Conservation (phyloP, 2,329 filamentous ascomycete genomes). For the Cordyceps tenuipes region DNA sequence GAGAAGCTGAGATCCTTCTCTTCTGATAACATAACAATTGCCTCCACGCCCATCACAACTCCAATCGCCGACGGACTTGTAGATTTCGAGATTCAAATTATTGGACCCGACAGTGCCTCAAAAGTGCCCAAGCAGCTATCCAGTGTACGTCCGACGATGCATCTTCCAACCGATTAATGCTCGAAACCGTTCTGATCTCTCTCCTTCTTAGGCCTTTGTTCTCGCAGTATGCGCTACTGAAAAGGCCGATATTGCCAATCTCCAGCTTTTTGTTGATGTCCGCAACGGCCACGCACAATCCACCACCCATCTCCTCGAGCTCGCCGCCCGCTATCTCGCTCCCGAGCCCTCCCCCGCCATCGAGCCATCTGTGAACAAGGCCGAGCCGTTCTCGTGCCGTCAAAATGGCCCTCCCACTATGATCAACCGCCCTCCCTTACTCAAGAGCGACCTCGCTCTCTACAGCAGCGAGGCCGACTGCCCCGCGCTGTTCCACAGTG, state of each 20-base stretch:
- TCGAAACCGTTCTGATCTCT: neutral
- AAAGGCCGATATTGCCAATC: neutral
- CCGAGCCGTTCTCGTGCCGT: conserved; percentile 5
- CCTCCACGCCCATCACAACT: neutral
- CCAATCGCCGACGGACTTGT: neutral
- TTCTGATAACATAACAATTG: neutral
- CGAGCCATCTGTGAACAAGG: neutral
- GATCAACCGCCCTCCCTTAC: conserved; percentile 8
- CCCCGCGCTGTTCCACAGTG: conserved; percentile 10
- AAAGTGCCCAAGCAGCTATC: conserved; percentile 8
- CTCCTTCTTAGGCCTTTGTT: neutral
- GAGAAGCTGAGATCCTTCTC: conserved; percentile 1
- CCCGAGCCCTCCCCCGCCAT: neutral
- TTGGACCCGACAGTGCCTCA: neutral
- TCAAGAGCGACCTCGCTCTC: conserved; percentile 8
- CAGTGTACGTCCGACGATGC: conserved; percentile 4
- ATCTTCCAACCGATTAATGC: too few species aligned
- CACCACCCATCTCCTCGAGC: conserved; percentile 6
- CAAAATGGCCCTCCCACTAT: conserved; percentile 8
- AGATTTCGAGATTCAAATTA: conserved; percentile 9
- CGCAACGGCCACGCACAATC: conserved; percentile 8
- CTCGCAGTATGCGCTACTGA: neutral
- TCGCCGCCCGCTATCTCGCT: conserved; percentile 10
- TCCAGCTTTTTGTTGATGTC: conserved; percentile 10
- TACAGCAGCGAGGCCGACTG: conserved; percentile 1